Evolutionary conservation across 2,329 filamentous ascomycete species (phyloP).

Genomic region (Alternaria angustiovoidea): DNA sequence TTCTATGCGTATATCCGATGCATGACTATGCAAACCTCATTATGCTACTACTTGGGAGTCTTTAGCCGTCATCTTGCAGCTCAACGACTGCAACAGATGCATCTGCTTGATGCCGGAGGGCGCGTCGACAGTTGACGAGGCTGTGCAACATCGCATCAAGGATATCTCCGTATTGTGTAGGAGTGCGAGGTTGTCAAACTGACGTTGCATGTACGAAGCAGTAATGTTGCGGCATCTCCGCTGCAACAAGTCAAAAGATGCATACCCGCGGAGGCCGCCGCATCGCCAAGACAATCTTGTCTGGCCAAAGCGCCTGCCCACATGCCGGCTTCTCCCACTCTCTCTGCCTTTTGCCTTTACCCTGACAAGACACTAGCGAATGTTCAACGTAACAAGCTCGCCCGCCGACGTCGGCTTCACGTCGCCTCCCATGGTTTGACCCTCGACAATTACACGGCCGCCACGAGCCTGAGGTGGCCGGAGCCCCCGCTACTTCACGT

Average conservation of each 20-base stretch:
- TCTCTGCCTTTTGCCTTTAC: constrained; percentile 1
- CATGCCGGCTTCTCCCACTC: constrained; percentile 18
- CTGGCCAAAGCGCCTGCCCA: constrained; percentile 4
- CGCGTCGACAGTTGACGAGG: neutral
- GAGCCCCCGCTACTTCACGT: constrained; percentile 35
- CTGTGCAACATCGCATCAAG: neutral
- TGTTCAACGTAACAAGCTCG: constrained; percentile 31
- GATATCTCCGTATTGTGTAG: neutral
- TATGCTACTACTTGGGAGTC: neutral
- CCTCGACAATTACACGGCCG: constrained; percentile 36
- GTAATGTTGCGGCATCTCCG: constrained; percentile 12
- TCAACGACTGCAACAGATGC: neutral
- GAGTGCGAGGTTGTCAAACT: neutral
- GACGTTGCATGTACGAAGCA: neutral
- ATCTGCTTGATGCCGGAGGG: neutral
- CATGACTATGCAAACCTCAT: neutral
- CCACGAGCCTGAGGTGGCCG: constrained; percentile 23
- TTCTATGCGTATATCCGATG: neutral
- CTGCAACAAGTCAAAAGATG: constrained; percentile 4
- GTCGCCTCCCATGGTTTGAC: constrained; percentile 31
- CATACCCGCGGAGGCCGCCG: constrained; percentile 4
- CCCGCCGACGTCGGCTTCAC: constrained; percentile 24
- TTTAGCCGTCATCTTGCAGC: neutral
- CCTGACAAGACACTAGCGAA: constrained; percentile 15
- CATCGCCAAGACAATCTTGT: constrained; percentile 2